Evolutionary conservation across 1,139 yeast genomes (phyloP), one percentile per base, ranked within the genome.

Genomic region (Debaryomyces singareniensis): DNA sequence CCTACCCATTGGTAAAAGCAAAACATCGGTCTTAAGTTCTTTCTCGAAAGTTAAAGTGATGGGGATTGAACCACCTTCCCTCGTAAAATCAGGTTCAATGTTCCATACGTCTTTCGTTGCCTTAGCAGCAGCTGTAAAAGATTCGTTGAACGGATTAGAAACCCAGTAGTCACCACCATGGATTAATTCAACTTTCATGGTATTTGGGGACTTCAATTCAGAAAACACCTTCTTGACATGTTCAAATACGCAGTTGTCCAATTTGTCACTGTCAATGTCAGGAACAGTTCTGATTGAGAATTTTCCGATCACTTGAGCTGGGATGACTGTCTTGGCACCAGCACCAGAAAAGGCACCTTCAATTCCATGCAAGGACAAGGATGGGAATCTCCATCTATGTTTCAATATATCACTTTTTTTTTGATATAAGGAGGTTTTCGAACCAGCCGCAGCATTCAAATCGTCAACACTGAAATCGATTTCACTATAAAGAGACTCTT

Each of bases 361-460:
- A 38, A 91, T 75, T 45, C 99, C 99, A 60, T 91, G 99, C 41
- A 91, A 61, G 4, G 97, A 87, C 51, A 91, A 71, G 13, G 98
- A 87, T 36, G 99, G 97, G 64, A 70, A 86, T 72, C 98, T 81
- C 98, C 98, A 91, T 72, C 98, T 81, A 60, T 91, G 96, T 81
- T 87, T 91, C 51, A 91, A 75, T 43, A 89, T 82, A 37, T 79
- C 82, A 61, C 85, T 78, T 59, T 86, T 85, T 53, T 72, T 71
- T 39, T 76, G 71, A 61, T 81, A 81, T 39, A 89, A 68, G 25
- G 87, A 75, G 27, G 96, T 87, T 41, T 83, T 55, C 14, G 96
- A 80, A 31, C 97, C 97, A 23, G 91, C 67, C 29, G 96, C 95
- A 25, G 77, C 78, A 54, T 89, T 85, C 54, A 91, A 74, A 44